Evolutionary conservation across 1,139 yeast species (phyloP), one percentile per base, ranked within the genome.

Genomic region (Arxiozyma bovina): DNA sequence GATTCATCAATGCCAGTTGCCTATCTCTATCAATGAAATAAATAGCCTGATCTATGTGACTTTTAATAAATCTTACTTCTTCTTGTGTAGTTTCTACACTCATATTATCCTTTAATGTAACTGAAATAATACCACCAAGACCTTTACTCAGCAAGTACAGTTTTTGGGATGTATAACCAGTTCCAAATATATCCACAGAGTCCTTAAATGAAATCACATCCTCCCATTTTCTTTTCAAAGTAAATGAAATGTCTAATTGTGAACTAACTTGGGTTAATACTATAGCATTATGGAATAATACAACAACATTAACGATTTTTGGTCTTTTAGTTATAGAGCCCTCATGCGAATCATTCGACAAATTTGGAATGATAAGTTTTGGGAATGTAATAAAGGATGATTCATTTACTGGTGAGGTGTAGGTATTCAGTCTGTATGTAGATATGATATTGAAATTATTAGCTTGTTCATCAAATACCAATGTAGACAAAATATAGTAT

Each of bases 11-110:
- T 40, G 27, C 42, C 41, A 53, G 11, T 62, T 53, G 63, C 40
- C 54, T 53, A 22, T 66, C 67, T 21, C 63, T 67, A 4, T 66
- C 65, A 1, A 73, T 70, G 54, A 75, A 74, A 62, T 82, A 85
- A 0, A 90, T 80, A 0, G 89, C 96, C 68, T 90, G 97, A 62
- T 86, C 94, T 30, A 90, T 78, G 60, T 82, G 89, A 0, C 89
- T 79, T 64, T 84, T 85, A 49, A 85, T 75, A 54, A 81, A 73
- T 7, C 75, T 69, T 2, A 74, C 59, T 18, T 61, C 60, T 2
- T 58, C 25, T 3, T 55, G 22, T 1, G 49, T 12, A 7, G 27
- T 42, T 12, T 49, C 53, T 9, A 61, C 45, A 8, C 63, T 61
- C 7, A 58, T 45, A 1, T 51, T 54, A 1, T 61, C 59, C 7